These are phyloP conservation scores for Penstemon eatonii DNA, from an alignment of 257 asterid species.

Conservation along the genomic window DNA sequence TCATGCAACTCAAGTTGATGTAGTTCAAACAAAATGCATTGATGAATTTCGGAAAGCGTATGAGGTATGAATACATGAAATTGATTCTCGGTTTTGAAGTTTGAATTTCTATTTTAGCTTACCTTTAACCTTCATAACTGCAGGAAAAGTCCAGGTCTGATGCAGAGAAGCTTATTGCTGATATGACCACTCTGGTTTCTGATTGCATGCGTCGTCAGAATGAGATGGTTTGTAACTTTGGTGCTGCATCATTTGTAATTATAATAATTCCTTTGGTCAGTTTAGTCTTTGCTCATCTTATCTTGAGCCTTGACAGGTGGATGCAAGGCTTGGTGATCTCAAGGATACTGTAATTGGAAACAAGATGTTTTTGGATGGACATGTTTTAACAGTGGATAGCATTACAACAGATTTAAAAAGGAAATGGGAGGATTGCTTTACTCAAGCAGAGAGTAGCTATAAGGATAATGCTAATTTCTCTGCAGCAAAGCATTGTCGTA, in stretches of 20 bases:
- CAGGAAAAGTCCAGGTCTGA: constrained; percentile 73
- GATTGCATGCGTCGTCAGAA: constrained; percentile 69
- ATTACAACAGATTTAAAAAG: constrained; percentile 75
- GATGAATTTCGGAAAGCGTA: constrained; percentile 66
- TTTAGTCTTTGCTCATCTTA: constrained; percentile 5
- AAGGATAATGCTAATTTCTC: constrained; percentile 73
- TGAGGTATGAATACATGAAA: constrained; percentile 46
- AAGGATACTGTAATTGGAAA: constrained; percentile 57
- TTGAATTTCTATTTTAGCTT: constrained; percentile 21
- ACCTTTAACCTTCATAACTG: constrained; percentile 25
- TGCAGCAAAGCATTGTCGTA: constrained; percentile 83
- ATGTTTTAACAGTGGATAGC: constrained; percentile 58
- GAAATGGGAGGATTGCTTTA: constrained; percentile 79
- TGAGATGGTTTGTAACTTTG: constrained; percentile 55
- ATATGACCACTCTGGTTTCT: constrained; percentile 65
- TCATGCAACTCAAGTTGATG: constrained; percentile 58
- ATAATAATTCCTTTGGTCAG: background rate
- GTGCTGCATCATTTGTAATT: background rate
- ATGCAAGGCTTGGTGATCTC: constrained; percentile 57
- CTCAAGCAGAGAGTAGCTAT: constrained; percentile 47
- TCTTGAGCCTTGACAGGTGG: constrained; percentile 50
- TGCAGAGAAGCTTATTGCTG: constrained; percentile 76
- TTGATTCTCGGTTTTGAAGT: constrained; percentile 1
- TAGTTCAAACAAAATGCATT: constrained; percentile 51
- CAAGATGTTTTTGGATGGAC: constrained; percentile 64